Evolutionary conservation across 2,329 filamentous ascomycete genomes (phyloP).

Genomic region (Atkinsonella hypoxylon): DNA sequence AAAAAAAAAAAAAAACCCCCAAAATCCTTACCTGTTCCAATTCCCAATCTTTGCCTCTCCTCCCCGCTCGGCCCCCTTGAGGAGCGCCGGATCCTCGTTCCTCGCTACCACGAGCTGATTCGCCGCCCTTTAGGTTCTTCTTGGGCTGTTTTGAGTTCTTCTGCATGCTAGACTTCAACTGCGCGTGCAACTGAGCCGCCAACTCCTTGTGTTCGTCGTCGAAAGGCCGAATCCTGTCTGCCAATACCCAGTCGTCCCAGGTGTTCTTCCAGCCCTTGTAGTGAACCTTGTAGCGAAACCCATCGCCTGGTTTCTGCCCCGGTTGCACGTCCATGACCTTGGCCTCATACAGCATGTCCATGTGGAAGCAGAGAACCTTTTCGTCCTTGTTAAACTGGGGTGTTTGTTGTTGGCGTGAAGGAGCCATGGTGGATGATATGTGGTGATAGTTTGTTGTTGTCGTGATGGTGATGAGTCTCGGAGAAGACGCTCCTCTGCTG

Average conservation of each 20-base stretch:
- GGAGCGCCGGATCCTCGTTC: conserved; percentile 55
- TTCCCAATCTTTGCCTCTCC: conserved; percentile 68
- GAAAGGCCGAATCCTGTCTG: conserved; percentile 87
- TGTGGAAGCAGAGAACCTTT: conserved; percentile 91
- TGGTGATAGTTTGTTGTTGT: not conserved
- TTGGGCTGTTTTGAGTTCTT: conserved; percentile 41
- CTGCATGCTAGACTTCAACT: conserved; percentile 49
- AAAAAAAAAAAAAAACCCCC: conserved; percentile 2
- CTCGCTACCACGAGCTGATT: conserved; percentile 59
- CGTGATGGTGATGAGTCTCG: not conserved
- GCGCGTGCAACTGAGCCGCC: conserved; percentile 58
- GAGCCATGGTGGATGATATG: conserved; percentile 23
- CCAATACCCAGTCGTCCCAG: conserved; percentile 98
- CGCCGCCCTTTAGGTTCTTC: conserved; percentile 29
- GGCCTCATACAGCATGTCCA: conserved; percentile 93
- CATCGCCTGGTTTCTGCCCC: conserved; percentile 55
- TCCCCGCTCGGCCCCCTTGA: conserved; percentile 53
- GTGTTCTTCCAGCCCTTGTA: conserved; percentile 99
- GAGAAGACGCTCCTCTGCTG: not conserved
- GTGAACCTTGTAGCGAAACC: conserved; percentile 83
- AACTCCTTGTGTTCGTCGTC: conserved; percentile 92
- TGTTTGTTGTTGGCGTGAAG: conserved; percentile 28
- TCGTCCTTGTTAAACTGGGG: conserved; percentile 64
- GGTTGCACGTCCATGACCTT: conserved; percentile 74
- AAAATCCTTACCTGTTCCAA: conserved; percentile 59